Base-by-base conservation (phyloP, 176 grass and related monocot genomes). In the Oryza rufipogon region DNA sequence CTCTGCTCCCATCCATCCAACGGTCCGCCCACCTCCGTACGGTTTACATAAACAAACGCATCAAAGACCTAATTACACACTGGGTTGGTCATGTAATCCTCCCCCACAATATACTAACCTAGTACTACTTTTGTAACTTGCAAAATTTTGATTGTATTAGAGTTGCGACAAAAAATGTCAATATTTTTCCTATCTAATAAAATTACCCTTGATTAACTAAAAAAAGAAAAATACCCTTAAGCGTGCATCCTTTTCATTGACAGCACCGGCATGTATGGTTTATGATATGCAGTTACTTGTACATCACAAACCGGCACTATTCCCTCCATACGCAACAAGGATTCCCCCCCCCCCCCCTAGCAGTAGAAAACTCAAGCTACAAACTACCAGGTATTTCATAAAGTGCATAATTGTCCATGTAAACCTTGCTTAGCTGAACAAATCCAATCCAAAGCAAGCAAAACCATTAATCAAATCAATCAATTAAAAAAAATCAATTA, bases 371-470 rank as follows among this genome's bases (percentile, higher is more conserved):
- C 4, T 9, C 1, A 76, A 42, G 8, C 17, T n/a, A 23, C 4
- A 60, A 33, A 16, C 2, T 46, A 78, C 48, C 4, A 70, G 14
- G 10, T 44, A 44, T 28, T 44, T n/a, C 71, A 75, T 17, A 74
- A 80, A 86, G 44, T 3, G 7, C 47, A 86, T 28, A 15, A 56
- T 75, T 69, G 23, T 23, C 23, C 23, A 23, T 23, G 23, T n/a
- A 80, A 39, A 51, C 51, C 51, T 56, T 56, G 51, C 51, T 56
- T 56, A 19, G 51, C 51, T 58, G 51, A 56, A 19, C 51, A 56
- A 56, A 56, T 56, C 51, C 54, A 58, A 58, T 9, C 6, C 54
- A 58, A 58, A 58, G 54, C 54, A 58, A 58, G 54, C 2, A 58
- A 20, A 58, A 20, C 54, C 5, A 58, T 58, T 58, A 58, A 58